Evolutionary conservation across 2,329 filamentous ascomycete species (phyloP), one percentile per base, ranked within the genome.

Genomic region (Penicillium sp.): DNA sequence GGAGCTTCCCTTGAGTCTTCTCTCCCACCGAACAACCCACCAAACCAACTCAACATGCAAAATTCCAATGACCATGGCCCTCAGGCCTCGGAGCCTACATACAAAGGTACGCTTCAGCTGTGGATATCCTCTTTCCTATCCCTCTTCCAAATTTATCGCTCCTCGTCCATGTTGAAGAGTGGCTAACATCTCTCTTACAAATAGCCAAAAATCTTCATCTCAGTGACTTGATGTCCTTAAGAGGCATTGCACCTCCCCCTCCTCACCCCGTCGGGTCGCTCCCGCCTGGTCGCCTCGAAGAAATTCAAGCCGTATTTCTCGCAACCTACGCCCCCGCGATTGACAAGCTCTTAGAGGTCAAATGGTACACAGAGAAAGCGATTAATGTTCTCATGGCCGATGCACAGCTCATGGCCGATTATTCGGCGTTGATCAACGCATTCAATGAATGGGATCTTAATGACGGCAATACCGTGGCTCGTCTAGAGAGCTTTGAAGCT

Each of bases 291-390:
- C 72, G 72, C 51, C 78, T 89, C 43, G 83, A 86, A 61, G 86
- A 91, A 66, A 84, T 91, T 52, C 85, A 84, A 57, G 82, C 82
- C 55, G 76, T 93, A 13, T 95, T 89, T 71, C 82, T 84, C 61
- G 86, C 87, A 59, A 86, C 91, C 58, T 95, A 94, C 69, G 88
- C 86, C 3, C 82, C 82, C 1, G 88, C 85, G 7, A 82, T 94
- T 40, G 86, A 90, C 70, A 82, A 82, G 43, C 87, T 94, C 56
- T 82, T 95, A 56, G 92, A 97, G 70, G 89, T 90, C 6, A 81
- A 80, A 23, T 97, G 92, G 92, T 97, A 90, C 74, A 83, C 77
- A 21, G 75, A 73, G 30, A 78, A 78, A 58, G 82, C 80, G 47
- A 75, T 81, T 48, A 69, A 68, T n/a, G 73, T 78, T 46, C 71